Evolutionary conservation across 306 rosid species (phyloP).

Genomic region (Castanea sativa): DNA sequence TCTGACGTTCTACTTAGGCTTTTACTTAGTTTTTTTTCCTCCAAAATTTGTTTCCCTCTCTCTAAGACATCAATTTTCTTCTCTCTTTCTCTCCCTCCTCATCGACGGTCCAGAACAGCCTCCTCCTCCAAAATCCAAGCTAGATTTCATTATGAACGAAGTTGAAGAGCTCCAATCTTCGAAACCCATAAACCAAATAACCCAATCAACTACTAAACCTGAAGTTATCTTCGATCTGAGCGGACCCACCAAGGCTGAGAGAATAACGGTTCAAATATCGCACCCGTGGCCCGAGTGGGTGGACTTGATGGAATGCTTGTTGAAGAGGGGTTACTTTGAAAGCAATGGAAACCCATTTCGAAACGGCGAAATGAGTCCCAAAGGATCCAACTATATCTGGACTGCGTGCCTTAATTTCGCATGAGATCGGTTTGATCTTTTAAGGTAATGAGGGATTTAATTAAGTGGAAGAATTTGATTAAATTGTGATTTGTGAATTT

Average conservation of each 20-base stretch:
- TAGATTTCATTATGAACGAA: constrained; percentile 25
- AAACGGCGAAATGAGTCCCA: constrained; percentile 35
- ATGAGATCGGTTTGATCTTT: constrained; percentile 49
- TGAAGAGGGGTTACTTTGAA: constrained; percentile 51
- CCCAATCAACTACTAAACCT: not conserved
- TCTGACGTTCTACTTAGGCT: no score
- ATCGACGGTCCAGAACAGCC: no score
- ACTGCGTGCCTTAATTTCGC: constrained; percentile 76
- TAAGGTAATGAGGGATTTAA: constrained; percentile 44
- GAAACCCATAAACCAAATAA: constrained; percentile 1
- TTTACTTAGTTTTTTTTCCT: no score
- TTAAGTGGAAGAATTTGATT: not conserved
- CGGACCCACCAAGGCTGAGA: constrained; percentile 7
- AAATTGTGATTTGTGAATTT: not conserved
- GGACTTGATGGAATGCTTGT: constrained; percentile 52
- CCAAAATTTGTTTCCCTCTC: no score
- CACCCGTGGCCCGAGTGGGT: constrained; percentile 90
- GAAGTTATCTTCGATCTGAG: not conserved
- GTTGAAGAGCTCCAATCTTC: constrained; percentile 26
- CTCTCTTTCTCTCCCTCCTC: no score
- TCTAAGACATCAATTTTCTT: no score
- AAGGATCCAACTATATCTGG: constrained; percentile 53
- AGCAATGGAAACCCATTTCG: constrained; percentile 39
- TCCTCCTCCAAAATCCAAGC: constrained; percentile 21
- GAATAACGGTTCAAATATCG: constrained; percentile 37